These are phyloP conservation scores for Yarrowia sp. DNA, from an alignment of 805 yeast species.

Conservation along the genomic window DNA sequence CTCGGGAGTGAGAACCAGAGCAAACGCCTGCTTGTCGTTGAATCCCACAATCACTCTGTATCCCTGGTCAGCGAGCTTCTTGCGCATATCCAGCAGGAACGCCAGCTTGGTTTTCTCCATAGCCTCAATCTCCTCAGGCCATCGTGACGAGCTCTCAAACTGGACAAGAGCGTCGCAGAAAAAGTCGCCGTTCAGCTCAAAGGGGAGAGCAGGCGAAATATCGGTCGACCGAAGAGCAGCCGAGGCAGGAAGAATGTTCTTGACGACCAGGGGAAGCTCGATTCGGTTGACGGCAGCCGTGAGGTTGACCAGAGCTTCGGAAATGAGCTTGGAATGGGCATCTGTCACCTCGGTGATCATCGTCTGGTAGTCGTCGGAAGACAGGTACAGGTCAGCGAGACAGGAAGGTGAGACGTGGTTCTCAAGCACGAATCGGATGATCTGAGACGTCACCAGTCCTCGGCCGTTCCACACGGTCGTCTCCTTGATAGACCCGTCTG, in stretches of 20 bases:
- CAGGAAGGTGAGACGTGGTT: constrained; percentile 33
- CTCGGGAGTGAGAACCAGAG: constrained; percentile 73
- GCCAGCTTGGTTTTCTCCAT: constrained; percentile 92
- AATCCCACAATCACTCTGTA: constrained; percentile 60
- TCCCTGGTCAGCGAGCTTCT: constrained; percentile 54
- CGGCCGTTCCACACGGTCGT: constrained; percentile 78
- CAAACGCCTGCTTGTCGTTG: constrained; percentile 57
- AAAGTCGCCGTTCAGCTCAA: constrained; percentile 50
- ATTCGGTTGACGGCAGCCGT: constrained; percentile 57
- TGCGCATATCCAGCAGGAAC: constrained; percentile 74
- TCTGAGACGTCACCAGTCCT: constrained; percentile 44
- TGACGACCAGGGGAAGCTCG: constrained; percentile 75
- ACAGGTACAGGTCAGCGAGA: constrained; percentile 24
- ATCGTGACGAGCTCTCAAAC: constrained; percentile 85
- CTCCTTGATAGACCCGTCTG: constrained; percentile 88
- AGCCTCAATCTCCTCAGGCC: constrained; percentile 93
- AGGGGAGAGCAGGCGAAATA: constrained; percentile 79
- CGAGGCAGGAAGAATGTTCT: constrained; percentile 75
- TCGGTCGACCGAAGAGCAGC: constrained; percentile 79
- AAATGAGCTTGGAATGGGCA: constrained; percentile 62
- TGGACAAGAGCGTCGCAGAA: constrained; percentile 82
- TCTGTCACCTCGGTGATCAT: constrained; percentile 50
- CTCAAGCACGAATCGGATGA: constrained; percentile 26
- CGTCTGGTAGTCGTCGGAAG: constrained; percentile 31
- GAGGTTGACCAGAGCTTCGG: constrained; percentile 54